Evolutionary conservation across 257 asterid genomes (phyloP).

Genomic region (Perilla frutescens): DNA sequence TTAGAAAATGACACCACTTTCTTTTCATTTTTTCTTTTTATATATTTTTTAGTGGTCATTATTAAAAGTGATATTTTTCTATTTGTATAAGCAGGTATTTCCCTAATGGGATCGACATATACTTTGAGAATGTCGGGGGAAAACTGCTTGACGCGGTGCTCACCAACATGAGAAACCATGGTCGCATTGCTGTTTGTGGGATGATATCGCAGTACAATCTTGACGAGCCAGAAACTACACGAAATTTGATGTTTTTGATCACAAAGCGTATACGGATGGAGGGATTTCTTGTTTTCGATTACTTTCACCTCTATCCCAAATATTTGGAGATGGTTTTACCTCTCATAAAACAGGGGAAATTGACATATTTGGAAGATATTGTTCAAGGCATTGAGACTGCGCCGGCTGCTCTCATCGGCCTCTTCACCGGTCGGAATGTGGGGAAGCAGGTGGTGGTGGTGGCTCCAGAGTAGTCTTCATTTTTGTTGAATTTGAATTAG

Average conservation of each 20-base stretch:
- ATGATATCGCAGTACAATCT: conserved; percentile 26
- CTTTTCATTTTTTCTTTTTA: too few relatives aligned
- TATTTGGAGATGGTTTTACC: conserved; percentile 28
- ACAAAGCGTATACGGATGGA: conserved; percentile 4
- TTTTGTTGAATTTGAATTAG: too few relatives aligned
- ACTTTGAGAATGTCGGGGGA: conserved; percentile 27
- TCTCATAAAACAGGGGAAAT: conserved; percentile 17
- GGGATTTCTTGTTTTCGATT: conserved; percentile 24
- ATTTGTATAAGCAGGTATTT: not conserved
- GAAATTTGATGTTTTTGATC: not conserved
- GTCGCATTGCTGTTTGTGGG: conserved; percentile 17
- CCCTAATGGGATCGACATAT: conserved; percentile 23
- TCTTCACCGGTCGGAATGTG: conserved; percentile 14
- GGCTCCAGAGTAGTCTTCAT: not conserved
- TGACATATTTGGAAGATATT: conserved; percentile 14
- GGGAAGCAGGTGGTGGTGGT: conserved; percentile 22
- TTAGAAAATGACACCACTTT: too few relatives aligned
- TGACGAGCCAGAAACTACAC: not conserved
- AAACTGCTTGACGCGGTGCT: conserved; percentile 29
- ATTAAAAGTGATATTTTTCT: too few relatives aligned
- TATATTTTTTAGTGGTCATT: too few relatives aligned
- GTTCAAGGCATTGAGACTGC: conserved; percentile 20
- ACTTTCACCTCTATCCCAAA: conserved; percentile 18
- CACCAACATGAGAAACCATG: conserved; percentile 9
- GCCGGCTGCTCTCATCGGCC: conserved; percentile 23